These are phyloP conservation scores for Myriosclerotinia scirpicola DNA, from an alignment of 2,329 filamentous ascomycete genomes.

Conservation along the genomic window DNA sequence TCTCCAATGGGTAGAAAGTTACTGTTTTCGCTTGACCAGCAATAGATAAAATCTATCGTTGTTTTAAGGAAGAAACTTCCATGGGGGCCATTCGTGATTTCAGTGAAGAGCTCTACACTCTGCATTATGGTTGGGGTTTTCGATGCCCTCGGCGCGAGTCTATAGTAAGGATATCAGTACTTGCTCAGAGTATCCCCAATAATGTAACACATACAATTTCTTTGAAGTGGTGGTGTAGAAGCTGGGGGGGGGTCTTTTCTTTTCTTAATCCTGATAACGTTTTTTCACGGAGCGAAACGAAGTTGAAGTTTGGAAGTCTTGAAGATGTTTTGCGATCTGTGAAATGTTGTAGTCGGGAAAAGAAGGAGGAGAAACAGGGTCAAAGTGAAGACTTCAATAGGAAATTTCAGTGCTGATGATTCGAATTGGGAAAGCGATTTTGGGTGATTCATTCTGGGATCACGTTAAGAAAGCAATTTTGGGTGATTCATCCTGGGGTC, in stretches of 20 bases:
- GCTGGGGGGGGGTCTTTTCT: too few relatives aligned
- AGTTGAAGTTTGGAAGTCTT: not conserved
- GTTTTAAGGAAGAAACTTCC: too few relatives aligned
- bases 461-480: not conserved
- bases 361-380: too few relatives aligned
- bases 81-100: too few relatives aligned
- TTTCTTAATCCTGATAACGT: not conserved
- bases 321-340: not conserved
- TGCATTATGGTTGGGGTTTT: too few relatives aligned
- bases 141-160: too few relatives aligned
- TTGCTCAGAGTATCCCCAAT: fast-evolving
- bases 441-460: not conserved
- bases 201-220: not conserved
- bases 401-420: too few relatives aligned
- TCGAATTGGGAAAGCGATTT: not conserved
- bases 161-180: too few relatives aligned
- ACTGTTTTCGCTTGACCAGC: too few relatives aligned
- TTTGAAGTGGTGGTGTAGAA: not conserved
- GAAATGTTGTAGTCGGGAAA: not conserved
- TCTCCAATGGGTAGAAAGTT: too few relatives aligned
- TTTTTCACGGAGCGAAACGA: not conserved
- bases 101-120: too few relatives aligned
- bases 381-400: not conserved
- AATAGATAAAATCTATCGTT: too few relatives aligned
- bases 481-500: not conserved